Evolutionary conservation across 345 rosid species (phyloP).

Genomic region (Salix brachista): DNA sequence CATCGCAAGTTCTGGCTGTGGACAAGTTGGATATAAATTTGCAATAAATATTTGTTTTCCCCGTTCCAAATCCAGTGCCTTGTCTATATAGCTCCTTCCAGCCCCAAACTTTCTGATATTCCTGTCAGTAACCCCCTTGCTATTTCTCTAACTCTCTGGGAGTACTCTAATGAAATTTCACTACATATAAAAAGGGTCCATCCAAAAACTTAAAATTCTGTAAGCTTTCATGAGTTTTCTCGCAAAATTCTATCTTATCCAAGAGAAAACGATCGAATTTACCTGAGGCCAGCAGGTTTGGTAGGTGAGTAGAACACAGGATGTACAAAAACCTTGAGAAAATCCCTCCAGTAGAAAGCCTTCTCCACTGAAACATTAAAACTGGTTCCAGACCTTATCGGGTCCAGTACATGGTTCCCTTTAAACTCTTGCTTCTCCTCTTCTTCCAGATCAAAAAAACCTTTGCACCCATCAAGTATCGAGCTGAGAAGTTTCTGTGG

Average conservation of each 20-base stretch:
- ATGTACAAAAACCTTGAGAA: conserved; percentile 40
- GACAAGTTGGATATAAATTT: too few species aligned
- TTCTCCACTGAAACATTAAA: conserved; percentile 43
- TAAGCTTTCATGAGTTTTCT: too few species aligned
- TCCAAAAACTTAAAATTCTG: too few species aligned
- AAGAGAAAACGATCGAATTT: too few species aligned
- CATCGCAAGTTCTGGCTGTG: too few species aligned
- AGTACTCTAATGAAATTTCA: conserved; percentile 28
- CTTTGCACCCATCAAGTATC: conserved; percentile 26
- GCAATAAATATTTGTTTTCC: too few species aligned
- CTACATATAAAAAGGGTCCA: conserved; percentile 14
- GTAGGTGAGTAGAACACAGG: conserved; percentile 44
- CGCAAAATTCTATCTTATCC: too few species aligned
- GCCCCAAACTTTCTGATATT: conserved; percentile 48
- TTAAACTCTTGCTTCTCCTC: conserved; percentile 44
- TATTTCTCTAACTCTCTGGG: conserved; percentile 28
- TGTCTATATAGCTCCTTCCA: conserved; percentile 19
- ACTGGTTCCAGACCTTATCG: conserved; percentile 55
- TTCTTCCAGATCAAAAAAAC: conserved; percentile 43
- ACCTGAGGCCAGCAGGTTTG: conserved; percentile 32
- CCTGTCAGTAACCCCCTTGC: conserved; percentile 35
- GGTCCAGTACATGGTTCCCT: conserved; percentile 50
- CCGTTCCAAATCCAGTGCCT: too few species aligned
- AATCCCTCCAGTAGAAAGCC: conserved; percentile 50
- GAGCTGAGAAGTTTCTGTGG: conserved; percentile 34